These are phyloP conservation scores for Ambrosia artemisiifolia DNA, from an alignment of 129 eudicot species.

Conservation along the genomic window DNA sequence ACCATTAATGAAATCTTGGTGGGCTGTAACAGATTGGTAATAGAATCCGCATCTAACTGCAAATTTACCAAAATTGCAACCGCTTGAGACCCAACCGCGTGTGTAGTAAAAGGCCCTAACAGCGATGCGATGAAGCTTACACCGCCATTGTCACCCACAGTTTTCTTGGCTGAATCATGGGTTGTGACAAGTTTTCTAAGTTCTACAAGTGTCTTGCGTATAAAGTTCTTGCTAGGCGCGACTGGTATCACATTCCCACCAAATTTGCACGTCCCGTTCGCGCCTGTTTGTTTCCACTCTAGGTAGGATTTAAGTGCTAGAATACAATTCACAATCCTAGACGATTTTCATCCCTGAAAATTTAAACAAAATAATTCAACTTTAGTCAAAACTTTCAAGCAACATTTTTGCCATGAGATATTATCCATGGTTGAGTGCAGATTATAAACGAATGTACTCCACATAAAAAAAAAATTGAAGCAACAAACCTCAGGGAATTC, in stretches of 20 bases:
- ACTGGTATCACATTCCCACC: too few species aligned
- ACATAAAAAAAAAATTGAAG: not conserved
- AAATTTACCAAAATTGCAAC: not conserved
- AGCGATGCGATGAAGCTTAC: not conserved
- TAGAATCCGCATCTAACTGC: not conserved
- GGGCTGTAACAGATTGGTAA: not conserved
- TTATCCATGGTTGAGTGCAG: not conserved
- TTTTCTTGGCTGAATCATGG: slow-evolving; percentile 2
- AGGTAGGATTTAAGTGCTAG: too few species aligned
- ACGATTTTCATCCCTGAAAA: too few species aligned
- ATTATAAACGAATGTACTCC: not conserved
- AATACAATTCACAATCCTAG: too few species aligned
- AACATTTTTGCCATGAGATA: not conserved
- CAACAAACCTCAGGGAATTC: slow-evolving; percentile 82
- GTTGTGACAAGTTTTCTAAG: not conserved
- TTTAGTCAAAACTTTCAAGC: too few species aligned
- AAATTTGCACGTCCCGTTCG: too few species aligned
- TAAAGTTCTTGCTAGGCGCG: too few species aligned
- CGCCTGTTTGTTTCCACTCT: too few species aligned
- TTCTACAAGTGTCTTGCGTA: not conserved
- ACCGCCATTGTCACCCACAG: not conserved
- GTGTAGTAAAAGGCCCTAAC: not conserved
- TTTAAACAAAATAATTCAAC: too few species aligned
- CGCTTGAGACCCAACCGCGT: not conserved
- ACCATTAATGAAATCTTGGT: not conserved